Evolutionary conservation across 2,329 filamentous ascomycete genomes (phyloP), one percentile per base, ranked within the genome.

Genomic region (Beauveria bassiana): DNA sequence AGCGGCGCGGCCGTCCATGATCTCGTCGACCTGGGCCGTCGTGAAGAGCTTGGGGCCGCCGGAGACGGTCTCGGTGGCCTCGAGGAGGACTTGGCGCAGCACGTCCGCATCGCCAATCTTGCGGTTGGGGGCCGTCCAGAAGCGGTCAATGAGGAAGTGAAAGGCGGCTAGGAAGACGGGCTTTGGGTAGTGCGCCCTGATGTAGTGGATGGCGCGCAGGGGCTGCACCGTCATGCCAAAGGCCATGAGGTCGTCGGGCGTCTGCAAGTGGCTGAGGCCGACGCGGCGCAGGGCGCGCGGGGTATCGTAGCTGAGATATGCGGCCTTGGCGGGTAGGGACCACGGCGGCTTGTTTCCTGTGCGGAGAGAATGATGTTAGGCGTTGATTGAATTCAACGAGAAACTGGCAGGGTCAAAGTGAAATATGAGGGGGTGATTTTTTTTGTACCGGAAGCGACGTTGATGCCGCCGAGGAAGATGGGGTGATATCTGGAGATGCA

Each of bases 311-410:
- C 53, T 34, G 54, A 81, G 77, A 68, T 91, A 87, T 1, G 69
- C 71, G 24, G 81, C 86, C 76, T 93, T 93, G 49, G 84, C 85
- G 2, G 86, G 83, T 34, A 90, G 77, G 0, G 78, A 78, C 87
- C 88, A 92, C 1, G 90, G 90, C 0, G 90, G 89, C 65, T 84
- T 84, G 72, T 95, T 93, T 55, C 88, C 87, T 84, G 65, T 31
- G 22, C 12, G 47, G 20, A 40, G 24, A 5, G 10, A 59, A 12
- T 52, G 18, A 38, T 40, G 20, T 51, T 47, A 31, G 24, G 31
- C 61, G 22, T 18, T 58, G 10, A 20, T 46, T 10, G 12, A 16
- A 40, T 42, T 8, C 22, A 12, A 40, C 8, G 38, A 16, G 47
- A 24, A 24, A 14, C 2, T 47, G 45, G 18, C n/a, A 31, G 16